Base-by-base conservation (phyloP, 2,329 filamentous ascomycete genomes). In the Polychaeton citri region DNA sequence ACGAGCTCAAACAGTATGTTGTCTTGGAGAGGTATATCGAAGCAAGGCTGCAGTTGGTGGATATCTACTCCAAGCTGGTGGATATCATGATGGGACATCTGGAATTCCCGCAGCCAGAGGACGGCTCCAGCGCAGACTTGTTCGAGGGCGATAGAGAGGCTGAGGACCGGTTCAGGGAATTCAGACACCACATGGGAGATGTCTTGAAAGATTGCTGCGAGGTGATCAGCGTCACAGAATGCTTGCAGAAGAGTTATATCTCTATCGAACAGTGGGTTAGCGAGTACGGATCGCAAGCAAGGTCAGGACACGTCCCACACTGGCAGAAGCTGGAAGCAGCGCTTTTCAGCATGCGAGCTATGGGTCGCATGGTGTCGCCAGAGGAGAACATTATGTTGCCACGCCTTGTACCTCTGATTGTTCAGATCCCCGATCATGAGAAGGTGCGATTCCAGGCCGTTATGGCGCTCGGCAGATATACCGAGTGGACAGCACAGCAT, bases 401-500 rank as follows among this genome's bases (percentile, higher is more conserved):
- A 3, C 83, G 88, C 53, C 76, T 98, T 12, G 94, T 98, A 64
- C 87, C 87, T 13, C 69, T 98, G 38, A 76, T 98, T 43, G 85
- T 94, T 8, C 83, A 92, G 54, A 93, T 98, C 41, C 90, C 90
- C 0, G 79, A 83, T 52, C 90, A 98, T 51, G 85, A 96, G 61
- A 98, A 96, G 65, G 73, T 98, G n/a, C 84, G 87, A 6, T 98
- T 98, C 61, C 88, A 93, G 43, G 88, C 88, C 5, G 94, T 96
- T 52, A 95, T 98, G 86, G 87, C 92, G 3, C 72, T 98, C 16
- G 90, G 86, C 24, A 75, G 90, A 43, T 98, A 98, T 55, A 98
- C 92, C 0, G 88, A 96, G 59, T 98, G 90, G 90, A 98, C 92
- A 0, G 77, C 90, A 4, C 78, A 85, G 33, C 90, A 98, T 52